These are phyloP conservation scores for Capsicum rhomboideum DNA, from an alignment of 257 asterid species.

Conservation along the genomic window DNA sequence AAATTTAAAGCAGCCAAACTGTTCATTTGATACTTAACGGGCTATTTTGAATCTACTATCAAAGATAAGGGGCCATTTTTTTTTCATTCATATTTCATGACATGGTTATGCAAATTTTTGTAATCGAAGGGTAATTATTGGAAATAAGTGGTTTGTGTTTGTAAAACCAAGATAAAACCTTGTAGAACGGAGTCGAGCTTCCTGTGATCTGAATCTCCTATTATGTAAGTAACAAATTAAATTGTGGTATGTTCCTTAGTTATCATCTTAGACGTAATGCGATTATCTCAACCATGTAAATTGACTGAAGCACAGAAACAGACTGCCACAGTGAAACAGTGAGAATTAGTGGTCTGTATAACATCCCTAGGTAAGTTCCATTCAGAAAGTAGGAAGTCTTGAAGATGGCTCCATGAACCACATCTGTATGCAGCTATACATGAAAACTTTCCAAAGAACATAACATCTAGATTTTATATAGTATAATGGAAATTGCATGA, in stretches of 20 bases:
- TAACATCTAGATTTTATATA: not conserved
- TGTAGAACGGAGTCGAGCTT: not conserved
- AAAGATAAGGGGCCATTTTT: not conserved
- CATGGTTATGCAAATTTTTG: too few species aligned
- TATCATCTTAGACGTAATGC: not conserved
- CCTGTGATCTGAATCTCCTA: not conserved
- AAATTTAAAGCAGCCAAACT: not conserved
- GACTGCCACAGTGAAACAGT: not conserved
- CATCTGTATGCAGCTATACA: not conserved
- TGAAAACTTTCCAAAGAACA: not conserved
- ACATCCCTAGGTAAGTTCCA: not conserved
- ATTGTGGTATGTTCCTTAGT: not conserved
- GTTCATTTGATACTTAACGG: not conserved
- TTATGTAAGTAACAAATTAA: not conserved
- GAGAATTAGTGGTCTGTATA: not conserved
- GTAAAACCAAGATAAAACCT: not conserved
- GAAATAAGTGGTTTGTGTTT: not conserved
- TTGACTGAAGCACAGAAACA: not conserved
- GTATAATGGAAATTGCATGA: not conserved
- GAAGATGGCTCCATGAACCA: not conserved
- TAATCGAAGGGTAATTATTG: too few species aligned
- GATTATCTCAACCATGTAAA: not conserved
- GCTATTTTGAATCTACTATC: not conserved
- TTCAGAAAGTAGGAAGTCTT: not conserved
- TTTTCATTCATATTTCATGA: too few species aligned